Evolutionary conservation across 768 basidiomycete genomes (phyloP).

Genomic region (Podaxis rugospora): DNA sequence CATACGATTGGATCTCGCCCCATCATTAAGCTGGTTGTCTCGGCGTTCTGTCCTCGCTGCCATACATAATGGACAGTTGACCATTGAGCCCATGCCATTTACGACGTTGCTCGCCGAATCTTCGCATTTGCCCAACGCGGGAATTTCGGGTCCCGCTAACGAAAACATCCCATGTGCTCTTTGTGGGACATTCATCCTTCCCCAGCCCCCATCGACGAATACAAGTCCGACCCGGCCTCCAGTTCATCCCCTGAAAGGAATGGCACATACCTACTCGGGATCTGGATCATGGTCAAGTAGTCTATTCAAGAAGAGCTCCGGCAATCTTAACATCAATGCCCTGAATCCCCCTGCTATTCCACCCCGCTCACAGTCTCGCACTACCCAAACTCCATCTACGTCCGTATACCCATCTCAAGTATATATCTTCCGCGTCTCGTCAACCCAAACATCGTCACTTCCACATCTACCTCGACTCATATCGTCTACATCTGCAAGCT

Average conservation of each 20-base stretch:
- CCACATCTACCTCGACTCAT: constrained; percentile 31
- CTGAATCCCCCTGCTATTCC: constrained; percentile 23
- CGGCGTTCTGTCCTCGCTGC: constrained; percentile 80
- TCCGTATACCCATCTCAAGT: constrained; percentile 40
- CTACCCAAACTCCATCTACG: constrained; percentile 23
- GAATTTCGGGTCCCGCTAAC: constrained; percentile 41
- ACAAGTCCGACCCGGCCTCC: constrained; percentile 24
- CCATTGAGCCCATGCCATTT: constrained; percentile 80
- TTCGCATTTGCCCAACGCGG: constrained; percentile 31
- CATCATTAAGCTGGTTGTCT: constrained; percentile 92
- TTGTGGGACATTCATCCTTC: constrained; percentile 60
- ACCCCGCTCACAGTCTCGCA: constrained; percentile 24
- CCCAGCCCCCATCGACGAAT: constrained; percentile 25
- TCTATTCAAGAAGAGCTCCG: constrained; percentile 49
- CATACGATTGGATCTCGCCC: constrained; percentile 88
- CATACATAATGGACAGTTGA: constrained; percentile 82
- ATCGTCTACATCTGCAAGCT: constrained; percentile 21
- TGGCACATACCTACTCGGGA: constrained; percentile 26
- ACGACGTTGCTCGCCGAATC: constrained; percentile 54
- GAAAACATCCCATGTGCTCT: constrained; percentile 72
- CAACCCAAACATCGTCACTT: constrained; percentile 25
- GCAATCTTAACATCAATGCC: constrained; percentile 7
- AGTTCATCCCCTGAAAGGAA: constrained; percentile 26
- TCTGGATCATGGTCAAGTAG: constrained; percentile 45
- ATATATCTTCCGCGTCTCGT: constrained; percentile 64